Evolutionary conservation across 768 basidiomycete species (phyloP).

Genomic region (Trametes maxima): DNA sequence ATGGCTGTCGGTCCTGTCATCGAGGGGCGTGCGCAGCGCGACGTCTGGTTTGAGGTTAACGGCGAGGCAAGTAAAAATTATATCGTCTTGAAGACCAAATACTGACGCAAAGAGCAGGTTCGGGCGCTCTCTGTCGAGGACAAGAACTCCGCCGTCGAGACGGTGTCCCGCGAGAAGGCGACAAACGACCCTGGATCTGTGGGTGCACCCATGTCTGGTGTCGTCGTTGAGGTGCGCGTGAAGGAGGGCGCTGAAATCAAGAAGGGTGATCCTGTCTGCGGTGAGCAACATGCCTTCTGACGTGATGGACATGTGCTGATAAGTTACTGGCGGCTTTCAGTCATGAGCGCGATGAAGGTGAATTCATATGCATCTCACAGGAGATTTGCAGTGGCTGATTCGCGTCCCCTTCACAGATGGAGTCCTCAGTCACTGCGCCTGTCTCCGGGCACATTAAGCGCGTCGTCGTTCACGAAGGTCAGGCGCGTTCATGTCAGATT

Average conservation of each 20-base stretch:
- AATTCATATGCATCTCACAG: slow-evolving; percentile 29
- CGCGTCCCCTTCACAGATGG: slow-evolving; percentile 68
- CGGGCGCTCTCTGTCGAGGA: slow-evolving; percentile 96
- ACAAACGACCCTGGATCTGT: slow-evolving; percentile 94
- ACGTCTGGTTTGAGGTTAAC: slow-evolving; percentile 98
- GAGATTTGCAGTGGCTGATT: slow-evolving; percentile 21
- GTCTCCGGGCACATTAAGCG: slow-evolving; percentile 97
- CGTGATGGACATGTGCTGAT: slow-evolving; percentile 11
- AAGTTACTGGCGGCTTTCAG: slow-evolving; percentile 40
- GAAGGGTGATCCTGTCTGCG: slow-evolving; percentile 95
- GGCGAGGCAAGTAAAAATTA: slow-evolving; percentile 66
- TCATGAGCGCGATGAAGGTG: slow-evolving; percentile 97
- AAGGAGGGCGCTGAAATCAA: slow-evolving; percentile 98
- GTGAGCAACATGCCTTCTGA: slow-evolving; percentile 47
- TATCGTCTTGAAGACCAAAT: too few relatives aligned
- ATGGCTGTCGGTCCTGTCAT: slow-evolving; percentile 95
- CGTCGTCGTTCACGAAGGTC: slow-evolving; percentile 87
- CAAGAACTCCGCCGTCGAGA: slow-evolving; percentile 96
- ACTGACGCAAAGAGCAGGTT: slow-evolving; percentile 48
- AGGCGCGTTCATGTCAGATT: slow-evolving; percentile 21
- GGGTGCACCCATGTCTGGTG: slow-evolving; percentile 97
- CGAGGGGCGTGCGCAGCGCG: slow-evolving; percentile 87
- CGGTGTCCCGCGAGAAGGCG: slow-evolving; percentile 92
- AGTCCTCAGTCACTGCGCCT: slow-evolving; percentile 93
- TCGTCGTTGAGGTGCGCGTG: slow-evolving; percentile 96